Evolutionary conservation across 768 basidiomycete species (phyloP).

Genomic region (Amanita muscaria): DNA sequence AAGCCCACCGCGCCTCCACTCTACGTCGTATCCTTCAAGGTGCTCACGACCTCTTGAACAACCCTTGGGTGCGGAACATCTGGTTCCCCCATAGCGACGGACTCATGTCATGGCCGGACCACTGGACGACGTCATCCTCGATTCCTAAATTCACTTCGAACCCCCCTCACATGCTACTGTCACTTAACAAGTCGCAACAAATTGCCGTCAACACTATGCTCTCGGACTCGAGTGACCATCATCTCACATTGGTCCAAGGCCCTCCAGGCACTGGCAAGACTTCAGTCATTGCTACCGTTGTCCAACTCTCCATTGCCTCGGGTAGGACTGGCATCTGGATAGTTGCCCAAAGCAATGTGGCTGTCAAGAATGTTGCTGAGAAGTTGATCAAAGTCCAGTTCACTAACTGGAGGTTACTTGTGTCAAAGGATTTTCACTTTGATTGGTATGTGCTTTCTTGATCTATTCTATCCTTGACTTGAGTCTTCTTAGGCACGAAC

Average conservation of each 20-base stretch:
- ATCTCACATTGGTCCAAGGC: slow-evolving; percentile 39
- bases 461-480: not conserved
- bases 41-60: slow-evolving; percentile 20
- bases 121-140: slow-evolving; percentile 19
- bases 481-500: slow-evolving; percentile 58
- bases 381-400: slow-evolving; percentile 54
- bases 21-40: slow-evolving; percentile 39
- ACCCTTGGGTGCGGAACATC: slow-evolving; percentile 43
- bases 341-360: slow-evolving; percentile 79
- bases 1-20: slow-evolving; percentile 33
- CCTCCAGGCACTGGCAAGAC: slow-evolving; percentile 72
- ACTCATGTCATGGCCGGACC: slow-evolving; percentile 30
- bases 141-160: not conserved
- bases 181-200: slow-evolving; percentile 39
- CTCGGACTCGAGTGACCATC: slow-evolving; percentile 23
- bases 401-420: slow-evolving; percentile 52
- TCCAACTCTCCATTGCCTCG: slow-evolving; percentile 33
- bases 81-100: slow-evolving; percentile 30
- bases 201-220: slow-evolving; percentile 41
- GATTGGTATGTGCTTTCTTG: slow-evolving; percentile 40
- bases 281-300: slow-evolving; percentile 60
- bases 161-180: not conserved
- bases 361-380: slow-evolving; percentile 85
- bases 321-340: slow-evolving; percentile 59
- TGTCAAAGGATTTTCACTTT: slow-evolving; percentile 58